These are phyloP conservation scores for Coniella vitis DNA, from an alignment of 2,329 filamentous ascomycete genomes.

Conservation along the genomic window DNA sequence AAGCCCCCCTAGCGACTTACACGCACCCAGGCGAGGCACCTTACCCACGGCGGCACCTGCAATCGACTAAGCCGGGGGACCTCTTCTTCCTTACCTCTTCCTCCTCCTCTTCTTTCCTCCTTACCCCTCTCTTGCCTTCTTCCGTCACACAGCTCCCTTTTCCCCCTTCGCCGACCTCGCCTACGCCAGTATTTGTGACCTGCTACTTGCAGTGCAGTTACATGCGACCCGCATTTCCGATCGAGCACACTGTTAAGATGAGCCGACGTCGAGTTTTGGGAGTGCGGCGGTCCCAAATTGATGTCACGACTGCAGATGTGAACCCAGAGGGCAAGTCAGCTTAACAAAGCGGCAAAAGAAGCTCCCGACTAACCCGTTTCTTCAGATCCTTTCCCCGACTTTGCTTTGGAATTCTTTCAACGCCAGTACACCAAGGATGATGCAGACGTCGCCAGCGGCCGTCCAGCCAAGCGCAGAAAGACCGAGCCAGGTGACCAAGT, in stretches of 20 bases:
- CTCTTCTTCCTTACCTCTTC: background rate
- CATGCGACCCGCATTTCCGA: no score
- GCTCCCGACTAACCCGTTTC: background rate
- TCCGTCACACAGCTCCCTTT: no score
- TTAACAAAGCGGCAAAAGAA: background rate
- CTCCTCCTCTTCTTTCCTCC: background rate
- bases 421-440: background rate
- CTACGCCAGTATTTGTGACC: no score
- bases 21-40: background rate
- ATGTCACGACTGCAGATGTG: background rate
- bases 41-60: no score
- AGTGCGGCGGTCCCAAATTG: background rate
- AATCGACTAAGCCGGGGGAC: background rate
- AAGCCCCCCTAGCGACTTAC: background rate
- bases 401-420: slow-evolving; percentile 1
- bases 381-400: slow-evolving; percentile 8
- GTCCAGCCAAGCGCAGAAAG: slow-evolving; percentile 17
- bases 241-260: slow-evolving; percentile 2
- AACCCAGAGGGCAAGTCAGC: slow-evolving; percentile 1
- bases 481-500: background rate
- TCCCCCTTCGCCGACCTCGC: no score
- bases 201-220: no score
- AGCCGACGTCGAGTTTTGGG: slow-evolving; percentile 3
- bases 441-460: background rate
- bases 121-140: background rate